These are phyloP conservation scores for Copromyces sp. DNA, from an alignment of 495 filamentous ascomycete genomes.

Conservation along the genomic window DNA sequence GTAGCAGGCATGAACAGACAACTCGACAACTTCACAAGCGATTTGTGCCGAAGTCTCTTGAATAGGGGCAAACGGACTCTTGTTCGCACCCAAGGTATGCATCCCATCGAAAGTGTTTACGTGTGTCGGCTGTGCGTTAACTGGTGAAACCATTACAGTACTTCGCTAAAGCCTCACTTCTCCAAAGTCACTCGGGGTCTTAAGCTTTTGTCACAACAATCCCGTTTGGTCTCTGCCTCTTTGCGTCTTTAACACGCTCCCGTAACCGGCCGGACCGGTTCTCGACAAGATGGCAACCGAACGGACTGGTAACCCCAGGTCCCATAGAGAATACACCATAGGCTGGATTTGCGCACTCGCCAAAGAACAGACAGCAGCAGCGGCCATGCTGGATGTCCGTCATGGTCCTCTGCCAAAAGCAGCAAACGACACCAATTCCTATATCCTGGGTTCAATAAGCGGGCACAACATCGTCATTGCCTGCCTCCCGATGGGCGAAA, in stretches of 20 bases:
- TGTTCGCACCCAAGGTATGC: not conserved
- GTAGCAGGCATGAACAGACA: not conserved
- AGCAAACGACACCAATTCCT: constrained; percentile 15
- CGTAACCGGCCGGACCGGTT: not conserved
- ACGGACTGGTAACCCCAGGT: not conserved
- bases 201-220: not conserved
- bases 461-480: constrained; percentile 36
- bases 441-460: constrained; percentile 31
- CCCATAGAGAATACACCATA: not conserved
- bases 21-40: not conserved
- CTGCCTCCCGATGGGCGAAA: constrained; percentile 24
- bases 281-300: not conserved
- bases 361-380: not conserved
- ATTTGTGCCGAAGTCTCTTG: not conserved
- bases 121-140: too few species aligned
- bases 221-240: not conserved
- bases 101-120: not conserved
- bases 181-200: not conserved
- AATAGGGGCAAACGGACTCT: not conserved
- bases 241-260: not conserved
- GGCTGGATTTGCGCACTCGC: not conserved
- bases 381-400: not conserved
- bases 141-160: not conserved
- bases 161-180: not conserved
- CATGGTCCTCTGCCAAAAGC: not conserved